Percentiles rank a stretch among this genome's conserved stretches.
Conservation (phyloP, 805 yeast species). For the Saturnispora gosingensis region DNA sequence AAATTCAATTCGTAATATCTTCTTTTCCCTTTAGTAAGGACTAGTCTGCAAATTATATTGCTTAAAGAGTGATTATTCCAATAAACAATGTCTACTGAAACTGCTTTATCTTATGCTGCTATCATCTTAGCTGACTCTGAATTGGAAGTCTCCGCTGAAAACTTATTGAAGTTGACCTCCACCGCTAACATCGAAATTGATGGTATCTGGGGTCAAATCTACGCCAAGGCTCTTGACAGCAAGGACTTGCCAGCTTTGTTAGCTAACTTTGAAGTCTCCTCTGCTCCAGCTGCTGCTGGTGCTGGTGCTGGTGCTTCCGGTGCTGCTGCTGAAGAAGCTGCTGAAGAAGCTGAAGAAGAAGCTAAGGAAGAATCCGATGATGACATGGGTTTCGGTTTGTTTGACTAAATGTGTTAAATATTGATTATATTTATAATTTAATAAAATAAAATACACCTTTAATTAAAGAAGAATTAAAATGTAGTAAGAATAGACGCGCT, state of each 20-base stretch:
- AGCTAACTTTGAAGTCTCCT: constrained; percentile 43
- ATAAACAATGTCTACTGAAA: constrained; percentile 67
- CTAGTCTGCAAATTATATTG: constrained; percentile 32
- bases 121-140: constrained; percentile 96
- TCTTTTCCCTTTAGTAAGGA: constrained; percentile 19
- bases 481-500: too few relatives aligned
- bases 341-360: constrained; percentile 53
- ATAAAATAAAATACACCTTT: neutral
- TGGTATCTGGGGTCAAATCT: constrained; percentile 71
- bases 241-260: constrained; percentile 65
- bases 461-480: neutral
- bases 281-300: constrained; percentile 43
- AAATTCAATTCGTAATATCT: neutral
- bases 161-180: constrained; percentile 59
- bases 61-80: constrained; percentile 38
- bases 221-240: constrained; percentile 75
- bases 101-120: constrained; percentile 96
- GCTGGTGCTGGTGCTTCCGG: constrained; percentile 39
- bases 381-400: constrained; percentile 88
- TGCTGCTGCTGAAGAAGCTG: constrained; percentile 38
- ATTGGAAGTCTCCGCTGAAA: constrained; percentile 80
- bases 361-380: constrained; percentile 63
- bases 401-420: constrained; percentile 51
- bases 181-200: constrained; percentile 78
- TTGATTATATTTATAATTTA: constrained; percentile 1